These are phyloP conservation scores for Bisporella sp. DNA, from an alignment of 2,329 filamentous ascomycete species.

Conservation along the genomic window DNA sequence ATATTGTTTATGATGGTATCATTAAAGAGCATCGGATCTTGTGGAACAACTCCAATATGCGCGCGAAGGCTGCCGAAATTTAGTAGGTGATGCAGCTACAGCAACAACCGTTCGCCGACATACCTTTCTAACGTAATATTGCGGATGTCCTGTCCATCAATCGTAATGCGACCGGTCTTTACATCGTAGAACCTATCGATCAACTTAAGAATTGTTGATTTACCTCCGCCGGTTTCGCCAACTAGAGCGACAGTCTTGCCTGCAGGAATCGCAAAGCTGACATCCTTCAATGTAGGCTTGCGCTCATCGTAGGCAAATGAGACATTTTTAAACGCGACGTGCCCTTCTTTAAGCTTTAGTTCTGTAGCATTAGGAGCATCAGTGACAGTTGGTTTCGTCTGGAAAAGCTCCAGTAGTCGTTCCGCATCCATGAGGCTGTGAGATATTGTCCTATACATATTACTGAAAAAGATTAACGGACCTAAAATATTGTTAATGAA, in stretches of 20 bases:
- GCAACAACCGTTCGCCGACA: slow-evolving; percentile 1
- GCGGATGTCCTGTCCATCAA: slow-evolving; percentile 31
- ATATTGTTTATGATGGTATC: slow-evolving; percentile 37
- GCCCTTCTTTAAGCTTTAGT: slow-evolving; percentile 35
- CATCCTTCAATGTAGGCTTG: slow-evolving; percentile 27
- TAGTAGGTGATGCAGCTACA: no score
- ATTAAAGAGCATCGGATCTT: slow-evolving; percentile 50
- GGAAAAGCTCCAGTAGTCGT: slow-evolving; percentile 48
- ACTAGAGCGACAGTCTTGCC: slow-evolving; percentile 38
- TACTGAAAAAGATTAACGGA: slow-evolving; percentile 31
- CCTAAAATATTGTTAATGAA: slow-evolving; percentile 20
- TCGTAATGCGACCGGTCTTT: slow-evolving; percentile 30
- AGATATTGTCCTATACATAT: slow-evolving; percentile 40
- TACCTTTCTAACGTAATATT: slow-evolving; percentile 39
- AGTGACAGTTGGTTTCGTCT: slow-evolving; percentile 47
- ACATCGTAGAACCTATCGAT: slow-evolving; percentile 39
- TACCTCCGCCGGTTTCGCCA: slow-evolving; percentile 37
- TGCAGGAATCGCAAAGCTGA: slow-evolving; percentile 28
- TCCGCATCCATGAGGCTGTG: slow-evolving; percentile 59
- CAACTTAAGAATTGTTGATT: slow-evolving; percentile 36
- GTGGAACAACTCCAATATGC: slow-evolving; percentile 48
- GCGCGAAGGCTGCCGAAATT: slow-evolving; percentile 24
- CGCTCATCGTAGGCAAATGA: slow-evolving; percentile 30
- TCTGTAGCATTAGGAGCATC: slow-evolving; percentile 39
- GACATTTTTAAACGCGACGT: slow-evolving; percentile 28